Conservation (phyloP, 768 basidiomycete genomes). For the Cystobasidium tubakii region DNA sequence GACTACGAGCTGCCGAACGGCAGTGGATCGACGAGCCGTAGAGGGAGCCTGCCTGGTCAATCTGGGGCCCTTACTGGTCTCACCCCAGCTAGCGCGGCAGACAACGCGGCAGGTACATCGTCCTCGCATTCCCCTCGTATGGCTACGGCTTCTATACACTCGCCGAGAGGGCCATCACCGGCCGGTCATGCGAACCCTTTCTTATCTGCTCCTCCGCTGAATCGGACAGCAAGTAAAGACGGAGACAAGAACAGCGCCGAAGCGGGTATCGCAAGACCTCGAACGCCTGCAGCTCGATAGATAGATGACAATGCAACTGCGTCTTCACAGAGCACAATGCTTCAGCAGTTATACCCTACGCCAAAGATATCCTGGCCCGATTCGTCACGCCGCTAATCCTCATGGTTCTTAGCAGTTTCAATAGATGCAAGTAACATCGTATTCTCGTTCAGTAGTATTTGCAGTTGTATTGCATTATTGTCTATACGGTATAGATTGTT, state of each 20-base stretch:
- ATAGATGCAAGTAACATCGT: too few species aligned
- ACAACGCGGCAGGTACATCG: neutral
- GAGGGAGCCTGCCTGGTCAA: neutral
- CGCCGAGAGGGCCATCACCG: neutral
- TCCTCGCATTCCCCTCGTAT: constrained; percentile 5
- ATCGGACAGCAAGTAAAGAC: constrained; percentile 11
- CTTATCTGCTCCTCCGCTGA: neutral
- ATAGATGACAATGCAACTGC: neutral
- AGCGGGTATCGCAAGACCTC: neutral
- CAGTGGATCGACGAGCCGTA: neutral
- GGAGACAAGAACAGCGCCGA: neutral
- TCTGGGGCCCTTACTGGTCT: neutral
- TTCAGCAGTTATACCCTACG: too few species aligned
- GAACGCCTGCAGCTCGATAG: constrained; percentile 5
- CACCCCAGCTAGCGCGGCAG: neutral
- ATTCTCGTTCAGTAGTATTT: too few species aligned
- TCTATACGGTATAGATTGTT: too few species aligned
- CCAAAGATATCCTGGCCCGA: neutral
- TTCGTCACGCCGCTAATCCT: neutral
- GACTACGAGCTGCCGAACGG: neutral
- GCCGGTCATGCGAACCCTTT: constrained; percentile 10
- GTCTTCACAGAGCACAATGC: too few species aligned
- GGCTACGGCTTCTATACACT: neutral
- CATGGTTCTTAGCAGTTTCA: neutral
- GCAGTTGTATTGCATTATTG: too few species aligned